A percentile compares a stretch with the other conserved stretches of the same genome.
Conservation (phyloP, 805 yeast species). For the Saccharomycopsis sp. region DNA sequence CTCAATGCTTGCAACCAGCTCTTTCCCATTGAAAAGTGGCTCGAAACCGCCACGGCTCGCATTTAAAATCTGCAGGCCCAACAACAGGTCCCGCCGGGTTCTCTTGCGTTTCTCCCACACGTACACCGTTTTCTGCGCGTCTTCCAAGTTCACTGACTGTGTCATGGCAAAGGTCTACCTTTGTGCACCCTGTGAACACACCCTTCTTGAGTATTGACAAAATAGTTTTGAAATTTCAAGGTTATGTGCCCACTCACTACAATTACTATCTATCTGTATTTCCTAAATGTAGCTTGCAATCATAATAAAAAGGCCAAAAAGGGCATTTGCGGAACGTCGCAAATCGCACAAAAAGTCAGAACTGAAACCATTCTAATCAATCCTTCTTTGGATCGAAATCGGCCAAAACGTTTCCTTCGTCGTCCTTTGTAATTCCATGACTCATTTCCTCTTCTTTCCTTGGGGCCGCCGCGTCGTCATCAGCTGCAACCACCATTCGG, state of each 20-base stretch:
- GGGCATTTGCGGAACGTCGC: not conserved
- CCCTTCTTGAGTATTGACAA: too few species aligned
- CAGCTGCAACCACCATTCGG: not conserved
- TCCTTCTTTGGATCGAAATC: conserved; percentile 12
- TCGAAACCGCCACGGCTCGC: not conserved
- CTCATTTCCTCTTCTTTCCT: conserved; percentile 2
- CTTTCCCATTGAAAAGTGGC: conserved; percentile 9
- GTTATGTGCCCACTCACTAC: too few species aligned
- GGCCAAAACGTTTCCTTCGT: conserved; percentile 6
- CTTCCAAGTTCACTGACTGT: too few species aligned
- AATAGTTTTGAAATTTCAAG: too few species aligned
- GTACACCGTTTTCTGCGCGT: conserved; percentile 12
- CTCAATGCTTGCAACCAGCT: not conserved
- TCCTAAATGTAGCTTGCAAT: too few species aligned
- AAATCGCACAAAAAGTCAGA: too few species aligned
- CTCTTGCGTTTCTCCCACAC: conserved; percentile 5
- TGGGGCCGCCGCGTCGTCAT: not conserved
- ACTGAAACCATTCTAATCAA: too few species aligned
- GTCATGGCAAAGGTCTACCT: too few species aligned
- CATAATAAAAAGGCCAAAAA: not conserved
- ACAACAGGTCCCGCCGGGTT: conserved; percentile 1
- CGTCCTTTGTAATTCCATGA: not conserved
- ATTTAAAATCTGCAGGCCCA: conserved; percentile 4
- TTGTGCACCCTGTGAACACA: too few species aligned
- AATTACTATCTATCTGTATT: too few species aligned